phyloP scores from a whole-genome alignment of 1,284 basidiomycete genomes.

The Trametes polyzona region DNA sequence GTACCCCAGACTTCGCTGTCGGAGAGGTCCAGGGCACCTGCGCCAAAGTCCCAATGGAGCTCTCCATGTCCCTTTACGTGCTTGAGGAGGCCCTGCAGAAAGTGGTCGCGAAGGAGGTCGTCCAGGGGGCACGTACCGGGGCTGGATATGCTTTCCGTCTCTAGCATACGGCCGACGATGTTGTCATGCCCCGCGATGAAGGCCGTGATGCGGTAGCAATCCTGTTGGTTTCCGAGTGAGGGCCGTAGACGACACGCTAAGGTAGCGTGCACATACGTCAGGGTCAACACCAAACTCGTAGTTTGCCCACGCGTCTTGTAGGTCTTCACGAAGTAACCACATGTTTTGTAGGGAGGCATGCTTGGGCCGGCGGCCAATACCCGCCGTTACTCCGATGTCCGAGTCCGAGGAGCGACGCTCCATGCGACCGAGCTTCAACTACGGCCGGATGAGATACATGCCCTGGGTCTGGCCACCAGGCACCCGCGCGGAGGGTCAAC shows the following conservation, averaged over 20 bases:
- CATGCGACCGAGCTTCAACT: too few species aligned
- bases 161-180: constrained; percentile 22
- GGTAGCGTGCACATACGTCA: constrained; percentile 14
- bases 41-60: constrained; percentile 15
- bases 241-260: not conserved
- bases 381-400: not conserved
- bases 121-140: constrained; percentile 30
- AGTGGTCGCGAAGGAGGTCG: constrained; percentile 29
- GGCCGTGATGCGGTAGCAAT: constrained; percentile 23
- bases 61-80: constrained; percentile 26
- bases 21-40: constrained; percentile 23
- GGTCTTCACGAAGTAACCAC: constrained; percentile 22
- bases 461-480: too few species aligned
- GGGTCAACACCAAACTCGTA: constrained; percentile 29
- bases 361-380: not conserved
- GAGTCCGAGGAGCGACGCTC: not conserved
- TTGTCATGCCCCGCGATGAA: constrained; percentile 20
- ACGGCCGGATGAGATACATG: too few species aligned
- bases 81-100: constrained; percentile 27
- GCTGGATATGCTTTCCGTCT: constrained; percentile 30
- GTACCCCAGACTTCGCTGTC: constrained; percentile 22
- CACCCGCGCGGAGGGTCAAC: too few species aligned
- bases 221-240: constrained; percentile 2
- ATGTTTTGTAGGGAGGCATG: constrained; percentile 26
- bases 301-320: constrained; percentile 25